Conservation (phyloP, 2,329 filamentous ascomycete species). For the Curvularia hawaiiensis region DNA sequence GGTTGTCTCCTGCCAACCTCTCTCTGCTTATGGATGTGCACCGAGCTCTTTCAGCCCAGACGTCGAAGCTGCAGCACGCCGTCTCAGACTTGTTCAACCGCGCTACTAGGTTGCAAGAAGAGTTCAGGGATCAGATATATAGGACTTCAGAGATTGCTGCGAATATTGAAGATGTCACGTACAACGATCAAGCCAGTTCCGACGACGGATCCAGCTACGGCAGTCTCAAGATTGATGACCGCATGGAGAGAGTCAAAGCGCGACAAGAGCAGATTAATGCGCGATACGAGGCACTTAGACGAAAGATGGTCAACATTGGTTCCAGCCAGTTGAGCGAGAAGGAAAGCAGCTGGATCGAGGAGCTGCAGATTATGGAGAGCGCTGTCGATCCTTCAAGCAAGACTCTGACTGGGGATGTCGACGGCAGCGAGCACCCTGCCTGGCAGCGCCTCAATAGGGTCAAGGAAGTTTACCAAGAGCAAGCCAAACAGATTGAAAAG, state of each 20-base stretch:
- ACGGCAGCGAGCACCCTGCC: constrained; percentile 39
- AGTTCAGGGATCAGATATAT: constrained; percentile 70
- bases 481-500: constrained; percentile 45
- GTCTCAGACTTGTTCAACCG: constrained; percentile 75
- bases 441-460: constrained; percentile 65
- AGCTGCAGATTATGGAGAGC: constrained; percentile 54
- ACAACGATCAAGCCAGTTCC: constrained; percentile 54
- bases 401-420: constrained; percentile 40
- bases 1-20: constrained; percentile 72
- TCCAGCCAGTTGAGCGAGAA: constrained; percentile 66
- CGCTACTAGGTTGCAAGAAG: constrained; percentile 69
- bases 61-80: constrained; percentile 68
- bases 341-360: constrained; percentile 64
- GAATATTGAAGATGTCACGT: constrained; percentile 70
- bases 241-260: constrained; percentile 60
- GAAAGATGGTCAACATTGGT: constrained; percentile 54
- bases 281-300: constrained; percentile 64
- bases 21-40: constrained; percentile 75
- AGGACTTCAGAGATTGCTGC: constrained; percentile 69
- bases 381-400: constrained; percentile 42
- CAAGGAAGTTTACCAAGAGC: constrained; percentile 58
- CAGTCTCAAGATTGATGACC: constrained; percentile 63
- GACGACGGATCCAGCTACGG: constrained; percentile 56
- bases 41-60: constrained; percentile 72
- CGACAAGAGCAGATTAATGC: constrained; percentile 63